Base-by-base conservation (phyloP, 75 land plant species). In the Isoetes taiwanensis region DNA sequence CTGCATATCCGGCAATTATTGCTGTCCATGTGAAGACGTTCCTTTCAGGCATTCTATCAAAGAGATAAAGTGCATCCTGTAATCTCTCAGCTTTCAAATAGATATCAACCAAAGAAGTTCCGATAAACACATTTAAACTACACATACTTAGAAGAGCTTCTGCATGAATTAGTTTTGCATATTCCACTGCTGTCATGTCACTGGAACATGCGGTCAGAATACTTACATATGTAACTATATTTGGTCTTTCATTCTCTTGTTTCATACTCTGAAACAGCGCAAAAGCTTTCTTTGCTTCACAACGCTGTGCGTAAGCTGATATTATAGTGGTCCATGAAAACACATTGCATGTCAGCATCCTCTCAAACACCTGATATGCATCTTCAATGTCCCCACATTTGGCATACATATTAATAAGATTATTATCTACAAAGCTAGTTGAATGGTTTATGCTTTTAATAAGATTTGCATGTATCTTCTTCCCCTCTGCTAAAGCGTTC, bases 251-350 rank as follows among this genome's bases (percentile, higher is more conserved):
- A 2, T 71, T 67, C 14, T 60, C 26, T 0, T 30, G 0, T 52
- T 54, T 21, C 81, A 78, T 78, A 12, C n/a, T 9, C 39, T 64
- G 56, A 53, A 17, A 65, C 72, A 69, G 40, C 12, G 2, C 28
- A 33, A 78, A 69, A 0, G 63, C 66, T 12, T 2, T 16, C 23
- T 59, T 27, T 1, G 46, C 6, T 16, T 65, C 66, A 3, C 69
- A 69, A n/a, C 14, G 21, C 0, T 53, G 43, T 1, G 74, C 30
- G 61, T 74, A 78, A 1, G 65, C 72, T 4, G 56, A 42, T 19
- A 78, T 56, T 6, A 78, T 63, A 0, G 74, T 48, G 32, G 63
- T 78, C 81, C 81, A 78, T n/a, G 64, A 52, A 34, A 71, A 54
- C 4, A 71, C 59, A 41, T 56, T 59, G 52, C 61, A 43, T 11